Evolutionary conservation across 805 yeast genomes (phyloP), one percentile per base, ranked within the genome.

Genomic region (Saccharomyces cerevisiae): DNA sequence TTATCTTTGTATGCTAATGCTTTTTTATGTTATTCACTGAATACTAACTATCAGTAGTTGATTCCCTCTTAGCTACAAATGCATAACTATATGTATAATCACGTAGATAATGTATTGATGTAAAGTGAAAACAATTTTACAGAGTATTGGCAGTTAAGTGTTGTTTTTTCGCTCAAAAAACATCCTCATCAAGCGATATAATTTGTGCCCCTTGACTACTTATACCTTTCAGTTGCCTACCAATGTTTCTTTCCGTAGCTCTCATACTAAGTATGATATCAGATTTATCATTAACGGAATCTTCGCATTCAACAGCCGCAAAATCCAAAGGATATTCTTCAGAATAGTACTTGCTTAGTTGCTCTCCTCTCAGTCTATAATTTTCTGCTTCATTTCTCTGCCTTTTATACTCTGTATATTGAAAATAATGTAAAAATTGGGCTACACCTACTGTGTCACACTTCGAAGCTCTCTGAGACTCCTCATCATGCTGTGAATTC

Each of bases 381-480:
- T 73, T 62, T 29, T 59, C 65, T 5, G 65, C 66, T 54, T 70
- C 77, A 17, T 68, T 69, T 41, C 63, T 67, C 49, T 65, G 59
- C 17, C 73, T 66, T 48, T 66, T 61, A 32, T 66, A 63, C 53
- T 76, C 78, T 54, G 70, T 70, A 6, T 68, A 60, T 24, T 71
- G 73, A 49, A 76, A 69, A 46, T 65, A 66, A 13, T 63, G 59
- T 46, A 76, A 48, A 54, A 76, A 75, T 3, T 70, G 70, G 3
- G 64, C 69, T 26, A 74, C 62, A 11, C 65, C 71, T 10, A 75
- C 73, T 17, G 57, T 65, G 54, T 75, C 78, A 53, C 78, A 73
- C 26, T 62, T 61, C n/a, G 58, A 61, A 1, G 76, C 78, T 55
- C 73, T 65, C 6, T 62, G 50, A 0, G 63, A 62, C 56, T 76